phyloP scores from a whole-genome alignment of 2,329 filamentous ascomycete genomes.

The Thielaviopsis euricoi region DNA sequence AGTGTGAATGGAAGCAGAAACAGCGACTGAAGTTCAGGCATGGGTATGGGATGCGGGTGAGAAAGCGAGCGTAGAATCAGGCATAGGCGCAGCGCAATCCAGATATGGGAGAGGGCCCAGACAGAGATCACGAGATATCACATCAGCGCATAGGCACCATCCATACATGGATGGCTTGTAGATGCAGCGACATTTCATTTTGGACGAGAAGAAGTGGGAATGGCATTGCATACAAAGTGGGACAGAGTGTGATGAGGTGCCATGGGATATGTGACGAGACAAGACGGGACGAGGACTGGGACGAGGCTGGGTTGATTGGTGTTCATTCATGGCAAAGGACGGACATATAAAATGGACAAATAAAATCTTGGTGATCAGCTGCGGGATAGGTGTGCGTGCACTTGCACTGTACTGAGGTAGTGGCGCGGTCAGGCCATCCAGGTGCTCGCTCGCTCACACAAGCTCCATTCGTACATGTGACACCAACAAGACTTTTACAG shows the following conservation, averaged over 20 bases:
- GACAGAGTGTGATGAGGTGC: neutral
- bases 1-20: no score
- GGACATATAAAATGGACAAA: neutral
- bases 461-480: neutral
- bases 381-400: neutral
- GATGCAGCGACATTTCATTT: neutral
- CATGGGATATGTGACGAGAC: neutral
- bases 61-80: neutral
- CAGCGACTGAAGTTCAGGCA: neutral
- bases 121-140: neutral
- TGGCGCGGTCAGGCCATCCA: neutral
- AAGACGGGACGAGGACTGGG: neutral
- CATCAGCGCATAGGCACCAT: neutral
- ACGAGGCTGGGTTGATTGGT: neutral
- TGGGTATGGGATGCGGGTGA: neutral
- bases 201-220: neutral
- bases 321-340: neutral
- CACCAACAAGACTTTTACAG: neutral
- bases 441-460: neutral
- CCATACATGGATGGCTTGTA: neutral
- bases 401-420: neutral
- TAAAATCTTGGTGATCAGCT: neutral
- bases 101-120: neutral
- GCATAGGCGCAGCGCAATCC: neutral
- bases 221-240: neutral